Conservation (phyloP, 164 flowering plant genomes). For the Hamamelis virginiana region DNA sequence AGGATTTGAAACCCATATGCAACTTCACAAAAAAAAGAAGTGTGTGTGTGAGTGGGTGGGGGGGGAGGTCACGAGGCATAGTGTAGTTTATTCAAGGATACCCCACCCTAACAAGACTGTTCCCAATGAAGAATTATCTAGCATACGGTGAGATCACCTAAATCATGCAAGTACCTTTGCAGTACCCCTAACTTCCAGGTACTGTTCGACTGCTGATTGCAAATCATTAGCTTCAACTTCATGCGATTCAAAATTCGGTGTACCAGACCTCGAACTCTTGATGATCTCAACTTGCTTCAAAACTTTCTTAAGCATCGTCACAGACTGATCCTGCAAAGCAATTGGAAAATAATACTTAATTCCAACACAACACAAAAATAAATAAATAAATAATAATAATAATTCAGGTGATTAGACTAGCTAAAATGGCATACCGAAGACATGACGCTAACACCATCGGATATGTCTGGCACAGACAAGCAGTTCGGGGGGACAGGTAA, state of each 20-base stretch:
- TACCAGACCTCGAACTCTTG: slow-evolving; percentile 72
- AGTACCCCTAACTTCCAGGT: slow-evolving; percentile 76
- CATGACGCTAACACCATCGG: slow-evolving; percentile 78
- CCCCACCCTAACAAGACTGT: neutral
- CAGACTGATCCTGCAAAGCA: slow-evolving; percentile 63
- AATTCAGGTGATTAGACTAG: neutral
- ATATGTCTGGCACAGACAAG: slow-evolving; percentile 83
- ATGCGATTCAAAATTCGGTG: slow-evolving; percentile 80
- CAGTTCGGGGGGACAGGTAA: slow-evolving; percentile 98
- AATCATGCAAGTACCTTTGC: slow-evolving; percentile 43
- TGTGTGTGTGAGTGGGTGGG: no score
- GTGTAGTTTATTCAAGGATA: neutral
- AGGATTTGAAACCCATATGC: neutral
- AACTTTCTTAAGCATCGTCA: slow-evolving; percentile 67
- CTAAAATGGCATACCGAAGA: slow-evolving; percentile 58
- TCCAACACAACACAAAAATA: neutral
- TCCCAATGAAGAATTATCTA: neutral
- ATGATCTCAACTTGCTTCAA: slow-evolving; percentile 72
- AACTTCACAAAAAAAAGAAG: no score
- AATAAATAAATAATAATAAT: no score
- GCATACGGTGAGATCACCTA: neutral
- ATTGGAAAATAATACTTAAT: neutral
- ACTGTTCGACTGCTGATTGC: slow-evolving; percentile 65
- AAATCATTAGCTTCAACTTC: slow-evolving; percentile 79
- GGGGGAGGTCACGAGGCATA: neutral